Evolutionary conservation across 2,329 filamentous ascomycete species (phyloP).

Genomic region (Monilinia vaccinii-corymbosi): DNA sequence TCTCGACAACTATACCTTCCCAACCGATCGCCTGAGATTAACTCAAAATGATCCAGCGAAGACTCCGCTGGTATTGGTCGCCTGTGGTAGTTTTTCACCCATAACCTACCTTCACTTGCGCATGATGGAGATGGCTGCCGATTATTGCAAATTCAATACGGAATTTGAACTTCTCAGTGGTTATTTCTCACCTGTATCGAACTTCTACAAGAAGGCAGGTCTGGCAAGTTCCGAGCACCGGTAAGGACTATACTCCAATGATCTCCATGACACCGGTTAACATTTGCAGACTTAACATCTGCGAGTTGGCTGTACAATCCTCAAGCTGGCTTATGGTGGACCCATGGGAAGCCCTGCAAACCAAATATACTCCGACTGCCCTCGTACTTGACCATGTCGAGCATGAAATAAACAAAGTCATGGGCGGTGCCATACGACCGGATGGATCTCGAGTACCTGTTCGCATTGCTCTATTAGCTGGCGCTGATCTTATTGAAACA

Average conservation of each 20-base stretch:
- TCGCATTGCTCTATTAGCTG: constrained; percentile 73
- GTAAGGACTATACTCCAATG: constrained; percentile 30
- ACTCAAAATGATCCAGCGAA: constrained; percentile 45
- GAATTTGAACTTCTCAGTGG: constrained; percentile 80
- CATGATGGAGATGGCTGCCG: constrained; percentile 70
- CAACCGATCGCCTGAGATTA: constrained; percentile 48
- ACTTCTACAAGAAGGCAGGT: constrained; percentile 68
- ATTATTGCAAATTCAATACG: constrained; percentile 66
- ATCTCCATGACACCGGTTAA: not conserved
- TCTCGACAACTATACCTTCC: constrained; percentile 44
- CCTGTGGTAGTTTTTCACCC: constrained; percentile 65
- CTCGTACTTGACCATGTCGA: constrained; percentile 87
- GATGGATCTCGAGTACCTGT: constrained; percentile 55
- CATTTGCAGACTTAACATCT: constrained; percentile 63
- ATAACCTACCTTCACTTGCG: constrained; percentile 69
- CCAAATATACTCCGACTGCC: constrained; percentile 80
- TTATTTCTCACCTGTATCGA: constrained; percentile 62
- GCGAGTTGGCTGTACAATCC: constrained; percentile 67
- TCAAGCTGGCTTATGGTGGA: constrained; percentile 80
- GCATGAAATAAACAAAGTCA: constrained; percentile 73
- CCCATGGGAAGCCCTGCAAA: constrained; percentile 79
- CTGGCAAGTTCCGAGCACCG: constrained; percentile 64
- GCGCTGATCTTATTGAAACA: constrained; percentile 65
- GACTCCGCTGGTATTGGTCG: constrained; percentile 57
- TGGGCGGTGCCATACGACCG: constrained; percentile 61